Base-by-base conservation (phyloP, 2,329 filamentous ascomycete species). In the Salinomyces thailandicus region DNA sequence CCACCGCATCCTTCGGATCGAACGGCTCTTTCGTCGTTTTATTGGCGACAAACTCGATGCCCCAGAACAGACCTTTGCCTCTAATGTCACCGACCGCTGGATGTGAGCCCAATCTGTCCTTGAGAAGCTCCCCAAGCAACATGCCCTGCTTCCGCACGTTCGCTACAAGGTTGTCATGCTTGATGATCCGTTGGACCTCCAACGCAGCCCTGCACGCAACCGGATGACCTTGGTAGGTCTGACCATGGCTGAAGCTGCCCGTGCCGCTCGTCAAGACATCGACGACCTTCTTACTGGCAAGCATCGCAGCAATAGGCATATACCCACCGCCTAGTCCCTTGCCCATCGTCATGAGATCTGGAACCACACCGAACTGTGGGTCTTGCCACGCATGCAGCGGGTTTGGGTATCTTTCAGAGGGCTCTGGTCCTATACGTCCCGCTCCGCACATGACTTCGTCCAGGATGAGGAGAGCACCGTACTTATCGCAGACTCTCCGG, bases 401-500 rank as follows among this genome's bases (percentile, higher is more conserved):
- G 18, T 43, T 49, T 7, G 51, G 50, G 31, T 46, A 54, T 16
- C 38, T 42, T 11, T 42, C 39, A 4, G 53, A 47, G 3, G 53
- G 49, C 22, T 47, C 47, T 4, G 62, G 68, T 0, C 75, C 77
- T 0, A 67, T 69, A 1, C 76, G 62, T 1, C 77, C 77, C 57
- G 72, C 71, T 2, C 78, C 78, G 32, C 73, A 79, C 79, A 86
- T 84, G 30, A 85, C 69, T 53, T 89, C 84, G 50, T 91, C 85
- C 0, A 89, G 61, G 31, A 89, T 79, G n/a, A 91, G 64, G 0
- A 91, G 69, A 0, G 79, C 75, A 0, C 79, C 82, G 50, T 89
- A 68, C 42, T 73, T 74, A 35, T 79, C 70, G 54, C 84, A 91
- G 1, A 91, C 64, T 2, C 63, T 62, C 49, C 72, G 72, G 58